Evolutionary conservation across 345 rosid species (phyloP).

Genomic region (Noccaea caerulescens): DNA sequence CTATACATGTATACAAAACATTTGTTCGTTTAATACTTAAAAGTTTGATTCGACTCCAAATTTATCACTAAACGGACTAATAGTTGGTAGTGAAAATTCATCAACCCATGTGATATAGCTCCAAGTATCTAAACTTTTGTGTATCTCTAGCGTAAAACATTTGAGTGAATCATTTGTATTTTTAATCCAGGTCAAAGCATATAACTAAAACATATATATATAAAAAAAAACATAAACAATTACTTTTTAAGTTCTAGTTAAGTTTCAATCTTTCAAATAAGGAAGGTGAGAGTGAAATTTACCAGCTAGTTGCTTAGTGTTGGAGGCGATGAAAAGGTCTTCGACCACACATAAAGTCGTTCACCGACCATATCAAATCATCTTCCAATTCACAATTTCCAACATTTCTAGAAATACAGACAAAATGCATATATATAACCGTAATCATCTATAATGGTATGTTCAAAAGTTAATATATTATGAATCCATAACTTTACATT

Average conservation of each 20-base stretch:
- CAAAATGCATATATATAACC: neutral
- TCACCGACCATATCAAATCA: conserved; percentile 36
- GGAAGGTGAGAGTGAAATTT: conserved; percentile 8
- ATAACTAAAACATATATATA: neutral
- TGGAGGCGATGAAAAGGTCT: conserved; percentile 6
- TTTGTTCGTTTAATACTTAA: neutral
- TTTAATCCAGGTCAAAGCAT: neutral
- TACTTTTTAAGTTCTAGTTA: neutral
- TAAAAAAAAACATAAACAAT: neutral
- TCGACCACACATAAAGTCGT: conserved; percentile 40
- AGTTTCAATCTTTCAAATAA: neutral
- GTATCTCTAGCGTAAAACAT: neutral
- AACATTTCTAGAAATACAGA: conserved; percentile 2
- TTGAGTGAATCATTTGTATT: neutral
- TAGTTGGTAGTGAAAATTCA: conserved; percentile 17
- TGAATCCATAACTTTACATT: neutral
- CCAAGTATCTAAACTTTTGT: neutral
- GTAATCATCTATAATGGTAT: no score
- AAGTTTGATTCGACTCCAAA: neutral
- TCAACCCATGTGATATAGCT: conserved; percentile 18
- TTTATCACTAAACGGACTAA: conserved; percentile 14
- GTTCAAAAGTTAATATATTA: neutral
- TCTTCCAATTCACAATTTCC: conserved; percentile 15
- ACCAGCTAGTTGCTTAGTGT: conserved; percentile 11
- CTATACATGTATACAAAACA: conserved; percentile 4